phyloP scores from a whole-genome alignment of 108 stramenopile genomes.

The Nitzschia inconspicua region DNA sequence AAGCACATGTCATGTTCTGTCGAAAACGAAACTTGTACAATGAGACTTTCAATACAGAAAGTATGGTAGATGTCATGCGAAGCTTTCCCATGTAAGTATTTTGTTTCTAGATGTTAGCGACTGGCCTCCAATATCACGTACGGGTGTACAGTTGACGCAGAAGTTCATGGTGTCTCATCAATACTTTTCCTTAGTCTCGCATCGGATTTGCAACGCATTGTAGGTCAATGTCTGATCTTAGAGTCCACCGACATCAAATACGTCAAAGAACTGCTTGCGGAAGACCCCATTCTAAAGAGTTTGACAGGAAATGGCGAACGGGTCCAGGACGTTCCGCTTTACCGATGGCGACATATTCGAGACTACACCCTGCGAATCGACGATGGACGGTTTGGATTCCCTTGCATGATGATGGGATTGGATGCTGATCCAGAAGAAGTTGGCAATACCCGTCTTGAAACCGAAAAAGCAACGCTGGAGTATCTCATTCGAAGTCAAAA shows the following conservation, averaged over 20 bases:
- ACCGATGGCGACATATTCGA: slow-evolving; percentile 84
- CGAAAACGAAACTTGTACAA: slow-evolving; percentile 85
- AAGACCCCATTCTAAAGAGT: slow-evolving; percentile 64
- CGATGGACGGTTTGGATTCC: slow-evolving; percentile 73
- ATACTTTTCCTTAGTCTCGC: slow-evolving; percentile 51
- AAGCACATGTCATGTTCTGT: slow-evolving; percentile 87
- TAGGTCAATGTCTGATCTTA: slow-evolving; percentile 75
- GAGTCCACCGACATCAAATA: slow-evolving; percentile 67
- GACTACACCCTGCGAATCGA: slow-evolving; percentile 74
- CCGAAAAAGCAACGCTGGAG: slow-evolving; percentile 46
- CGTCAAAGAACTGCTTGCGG: slow-evolving; percentile 52
- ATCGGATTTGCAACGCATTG: slow-evolving; percentile 62
- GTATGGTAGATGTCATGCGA: slow-evolving; percentile 81
- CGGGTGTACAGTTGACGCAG: neutral
- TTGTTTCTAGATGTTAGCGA: neutral
- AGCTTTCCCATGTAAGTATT: slow-evolving; percentile 79
- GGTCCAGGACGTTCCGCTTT: slow-evolving; percentile 52
- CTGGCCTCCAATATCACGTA: neutral
- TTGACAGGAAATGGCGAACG: slow-evolving; percentile 51
- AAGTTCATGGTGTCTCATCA: neutral
- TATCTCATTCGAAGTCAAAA: slow-evolving; percentile 73
- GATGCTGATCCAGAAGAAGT: slow-evolving; percentile 52
- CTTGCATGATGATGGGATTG: slow-evolving; percentile 59
- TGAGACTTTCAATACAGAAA: slow-evolving; percentile 78
- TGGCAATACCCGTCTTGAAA: slow-evolving; percentile 44